Conservation (phyloP, 805 yeast species). For the Yamadazyma philogaea region DNA sequence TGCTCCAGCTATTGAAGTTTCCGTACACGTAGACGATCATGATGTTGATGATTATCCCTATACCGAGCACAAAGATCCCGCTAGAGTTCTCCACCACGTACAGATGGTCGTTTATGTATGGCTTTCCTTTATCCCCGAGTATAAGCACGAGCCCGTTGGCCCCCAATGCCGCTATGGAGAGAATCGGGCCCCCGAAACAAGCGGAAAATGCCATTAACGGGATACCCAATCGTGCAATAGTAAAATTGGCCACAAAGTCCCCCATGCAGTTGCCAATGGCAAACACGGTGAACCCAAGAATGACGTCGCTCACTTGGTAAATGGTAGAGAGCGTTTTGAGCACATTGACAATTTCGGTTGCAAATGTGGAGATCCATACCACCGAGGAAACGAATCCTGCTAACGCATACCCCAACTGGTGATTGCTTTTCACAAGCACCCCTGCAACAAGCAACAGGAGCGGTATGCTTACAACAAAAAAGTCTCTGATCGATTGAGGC, state of each 20-base stretch:
- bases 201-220: constrained; percentile 93
- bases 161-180: constrained; percentile 81
- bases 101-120: constrained; percentile 2
- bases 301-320: constrained; percentile 65
- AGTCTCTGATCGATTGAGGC: not conserved
- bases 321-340: constrained; percentile 60
- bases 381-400: constrained; percentile 68
- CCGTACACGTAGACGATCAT: constrained; percentile 18
- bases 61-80: constrained; percentile 19
- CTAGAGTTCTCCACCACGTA: constrained; percentile 16
- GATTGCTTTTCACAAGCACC: constrained; percentile 11
- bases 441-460: not conserved
- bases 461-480: constrained; percentile 8
- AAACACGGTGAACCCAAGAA: constrained; percentile 82
- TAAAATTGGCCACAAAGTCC: constrained; percentile 78
- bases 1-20: constrained; percentile 28
- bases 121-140: constrained; percentile 7
- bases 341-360: constrained; percentile 65
- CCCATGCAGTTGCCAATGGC: constrained; percentile 94
- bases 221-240: constrained; percentile 76
- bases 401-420: constrained; percentile 24
- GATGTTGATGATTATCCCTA: constrained; percentile 23
- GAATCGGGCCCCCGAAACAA: constrained; percentile 88
- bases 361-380: constrained; percentile 65
- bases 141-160: constrained; percentile 52